A percentile compares a stretch with the other conserved stretches of the same genome.
Conservation (phyloP, 2,329 filamentous ascomycete species). For the Xylaria digitata region DNA sequence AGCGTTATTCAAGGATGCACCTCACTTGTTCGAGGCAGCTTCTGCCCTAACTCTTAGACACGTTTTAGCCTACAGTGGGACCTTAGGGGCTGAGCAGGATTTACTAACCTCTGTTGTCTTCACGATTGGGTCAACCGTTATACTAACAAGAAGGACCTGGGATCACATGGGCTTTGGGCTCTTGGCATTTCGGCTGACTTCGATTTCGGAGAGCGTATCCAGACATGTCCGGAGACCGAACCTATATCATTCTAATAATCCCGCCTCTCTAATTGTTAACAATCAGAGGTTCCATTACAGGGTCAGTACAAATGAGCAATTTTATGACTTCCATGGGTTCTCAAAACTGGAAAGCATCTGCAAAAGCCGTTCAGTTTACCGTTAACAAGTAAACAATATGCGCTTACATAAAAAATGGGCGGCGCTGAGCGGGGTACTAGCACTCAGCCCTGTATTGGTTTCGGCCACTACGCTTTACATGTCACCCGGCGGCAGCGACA, state of each 20-base stretch:
- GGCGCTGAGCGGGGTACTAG: conserved; percentile 15
- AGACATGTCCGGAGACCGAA: neutral
- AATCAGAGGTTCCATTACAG: neutral
- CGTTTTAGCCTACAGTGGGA: neutral
- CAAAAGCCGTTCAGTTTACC: neutral
- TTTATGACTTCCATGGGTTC: neutral
- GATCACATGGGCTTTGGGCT: neutral
- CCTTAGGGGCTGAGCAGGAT: neutral
- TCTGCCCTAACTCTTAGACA: neutral
- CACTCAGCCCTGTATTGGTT: conserved; percentile 22
- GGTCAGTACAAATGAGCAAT: neutral
- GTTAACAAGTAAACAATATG: conserved; percentile 16
- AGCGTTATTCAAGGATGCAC: too few species aligned
- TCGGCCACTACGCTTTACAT: conserved; percentile 33
- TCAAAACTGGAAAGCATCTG: neutral
- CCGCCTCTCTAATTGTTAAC: neutral
- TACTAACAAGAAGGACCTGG: neutral
- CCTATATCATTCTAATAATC: neutral
- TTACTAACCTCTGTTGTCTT: neutral
- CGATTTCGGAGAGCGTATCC: conserved; percentile 20
- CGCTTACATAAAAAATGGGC: conserved; percentile 16
- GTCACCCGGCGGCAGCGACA: conserved; percentile 37
- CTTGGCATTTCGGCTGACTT: conserved; percentile 9
- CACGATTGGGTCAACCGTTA: too few species aligned
- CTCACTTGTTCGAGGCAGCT: too few species aligned